Evolutionary conservation across 148 eudicot genomes (phyloP), one percentile per base, ranked within the genome.

Genomic region (Silene latifolia): DNA sequence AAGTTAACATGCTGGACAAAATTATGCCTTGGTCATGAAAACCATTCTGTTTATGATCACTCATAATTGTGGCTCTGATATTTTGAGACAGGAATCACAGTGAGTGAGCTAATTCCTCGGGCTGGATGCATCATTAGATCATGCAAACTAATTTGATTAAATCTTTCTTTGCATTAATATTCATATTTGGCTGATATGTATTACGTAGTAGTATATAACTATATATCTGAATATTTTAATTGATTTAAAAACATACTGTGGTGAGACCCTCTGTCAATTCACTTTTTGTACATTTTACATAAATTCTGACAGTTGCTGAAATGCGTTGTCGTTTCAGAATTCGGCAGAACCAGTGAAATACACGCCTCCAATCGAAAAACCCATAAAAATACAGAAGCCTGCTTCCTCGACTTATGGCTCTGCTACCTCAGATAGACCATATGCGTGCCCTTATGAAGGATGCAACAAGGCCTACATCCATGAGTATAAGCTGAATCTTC

Each of bases 401-500:
- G 18, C 89, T 53, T 23, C 86, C 3, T 74, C 62, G 11, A 39
- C 89, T 60, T 81, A 87, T 71, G 90, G 76, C 57, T 86, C 93
- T 19, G 83, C 89, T 62, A 84, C 97, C 44, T 80, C 90, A 1
- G 92, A 92, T 44, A 87, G 98, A 47, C 97, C 98, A 14, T 90
- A 86, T 73, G 79, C 82, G 10, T 95, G 98, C 71, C 98, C 96
- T 0, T 95, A 92, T 27, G 92, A 90, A 82, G 97, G 97, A 54
- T 95, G 98, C 67, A 90, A 80, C 42, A 95, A 95, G 81, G 96
- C 96, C 47, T 95, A 95, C 76, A 95, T 92, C 61, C 98, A 95
- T 29, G 98, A 95, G 76, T 95, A 95, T 82, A 95, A 95, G 85
- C 89, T 95, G 46, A 95, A 92, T 69, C 96, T 95, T 64, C 98